Conservation (phyloP, 306 rosid species). For the Prosopis cineraria region DNA sequence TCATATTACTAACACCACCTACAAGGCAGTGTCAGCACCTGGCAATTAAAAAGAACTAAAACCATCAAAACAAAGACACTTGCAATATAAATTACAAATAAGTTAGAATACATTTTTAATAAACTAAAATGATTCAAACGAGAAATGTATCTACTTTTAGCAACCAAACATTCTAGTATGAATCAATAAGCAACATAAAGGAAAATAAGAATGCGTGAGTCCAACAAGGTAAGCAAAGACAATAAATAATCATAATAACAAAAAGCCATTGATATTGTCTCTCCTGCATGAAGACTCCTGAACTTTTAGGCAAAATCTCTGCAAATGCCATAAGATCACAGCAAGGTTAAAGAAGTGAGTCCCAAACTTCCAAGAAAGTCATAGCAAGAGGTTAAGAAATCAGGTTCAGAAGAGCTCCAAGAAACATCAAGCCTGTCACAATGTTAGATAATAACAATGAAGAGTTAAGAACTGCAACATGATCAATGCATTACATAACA, state of each 20-base stretch:
- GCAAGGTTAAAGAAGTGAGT: slow-evolving; percentile 99
- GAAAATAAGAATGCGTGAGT: slow-evolving; percentile 37
- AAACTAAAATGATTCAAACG: slow-evolving; percentile 31
- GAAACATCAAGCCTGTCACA: slow-evolving; percentile 98
- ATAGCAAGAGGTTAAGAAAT: slow-evolving; percentile 98
- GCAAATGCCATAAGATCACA: slow-evolving; percentile 98
- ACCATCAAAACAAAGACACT: slow-evolving; percentile 35
- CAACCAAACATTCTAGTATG: slow-evolving; percentile 44
- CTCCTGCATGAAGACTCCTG: slow-evolving; percentile 49
- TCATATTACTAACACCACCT: slow-evolving; percentile 45
- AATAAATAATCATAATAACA: slow-evolving; percentile 30
- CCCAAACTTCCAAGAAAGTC: slow-evolving; percentile 99
- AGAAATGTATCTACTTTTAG: slow-evolving; percentile 54
- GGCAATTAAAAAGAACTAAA: slow-evolving; percentile 41
- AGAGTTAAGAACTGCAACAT: slow-evolving; percentile 53
- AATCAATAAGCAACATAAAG: slow-evolving; percentile 40
- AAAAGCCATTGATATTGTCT: slow-evolving; percentile 40
- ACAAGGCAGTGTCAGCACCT: slow-evolving; percentile 51
- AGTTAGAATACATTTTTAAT: slow-evolving; percentile 50
- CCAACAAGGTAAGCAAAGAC: slow-evolving; percentile 51
- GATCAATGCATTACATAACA: neutral
- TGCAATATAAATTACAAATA: slow-evolving; percentile 41
- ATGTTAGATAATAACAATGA: slow-evolving; percentile 68
- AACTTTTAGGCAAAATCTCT: slow-evolving; percentile 73
- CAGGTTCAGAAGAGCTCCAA: slow-evolving; percentile 99